phyloP scores from a whole-genome alignment of 1,284 basidiomycete species.

The Grifola frondosa region DNA sequence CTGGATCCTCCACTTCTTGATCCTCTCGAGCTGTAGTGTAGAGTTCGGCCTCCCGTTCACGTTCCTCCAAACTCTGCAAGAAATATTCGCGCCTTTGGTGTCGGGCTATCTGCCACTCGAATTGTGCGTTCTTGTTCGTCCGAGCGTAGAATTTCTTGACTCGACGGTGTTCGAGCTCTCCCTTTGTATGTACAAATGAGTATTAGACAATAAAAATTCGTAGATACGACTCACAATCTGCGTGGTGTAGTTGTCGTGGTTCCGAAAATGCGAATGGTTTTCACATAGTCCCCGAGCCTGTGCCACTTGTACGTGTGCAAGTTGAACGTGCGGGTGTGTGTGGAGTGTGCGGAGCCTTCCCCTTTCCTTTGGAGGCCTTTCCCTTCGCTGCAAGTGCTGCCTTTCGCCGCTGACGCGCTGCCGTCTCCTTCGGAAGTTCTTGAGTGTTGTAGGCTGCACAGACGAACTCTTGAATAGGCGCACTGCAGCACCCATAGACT shows the following conservation, averaged over 20 bases:
- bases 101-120: neutral
- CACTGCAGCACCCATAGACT: constrained; percentile 15
- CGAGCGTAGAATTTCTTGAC: constrained; percentile 34
- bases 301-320: constrained; percentile 22
- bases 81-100: neutral
- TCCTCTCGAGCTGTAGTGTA: neutral
- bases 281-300: constrained; percentile 25
- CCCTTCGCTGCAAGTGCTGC: neutral
- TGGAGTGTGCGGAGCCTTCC: too few species aligned
- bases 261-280: constrained; percentile 28
- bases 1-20: neutral
- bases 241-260: constrained; percentile 37
- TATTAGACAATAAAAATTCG: neutral
- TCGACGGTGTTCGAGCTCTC: constrained; percentile 32
- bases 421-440: constrained; percentile 28
- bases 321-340: neutral
- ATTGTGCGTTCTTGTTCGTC: constrained; percentile 31
- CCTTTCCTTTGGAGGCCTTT: neutral
- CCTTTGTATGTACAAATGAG: too few species aligned
- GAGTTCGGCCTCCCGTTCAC: neutral
- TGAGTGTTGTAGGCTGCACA: constrained; percentile 17
- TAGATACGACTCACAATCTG: constrained; percentile 29
- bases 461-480: constrained; percentile 18
- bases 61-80: neutral
- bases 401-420: constrained; percentile 16